Conservation (phyloP, 352 stramenopile species). For the Globisporangium lucens region DNA sequence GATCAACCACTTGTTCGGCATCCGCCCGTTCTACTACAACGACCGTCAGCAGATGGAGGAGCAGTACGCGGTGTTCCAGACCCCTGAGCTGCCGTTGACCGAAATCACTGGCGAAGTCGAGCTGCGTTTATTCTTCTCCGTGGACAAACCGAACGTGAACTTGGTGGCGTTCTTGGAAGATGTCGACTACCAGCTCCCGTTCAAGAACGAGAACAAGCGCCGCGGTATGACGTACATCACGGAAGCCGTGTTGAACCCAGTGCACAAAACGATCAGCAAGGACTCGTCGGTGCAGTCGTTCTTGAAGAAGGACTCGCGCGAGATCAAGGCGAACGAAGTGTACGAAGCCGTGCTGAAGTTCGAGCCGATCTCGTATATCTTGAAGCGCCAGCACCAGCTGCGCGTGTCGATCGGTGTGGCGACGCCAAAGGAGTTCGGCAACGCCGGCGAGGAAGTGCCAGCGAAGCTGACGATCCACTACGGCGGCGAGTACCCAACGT, state of each 20-base stretch:
- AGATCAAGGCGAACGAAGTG: constrained; percentile 58
- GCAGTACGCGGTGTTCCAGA: constrained; percentile 63
- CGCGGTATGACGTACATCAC: constrained; percentile 79
- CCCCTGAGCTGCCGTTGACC: constrained; percentile 43
- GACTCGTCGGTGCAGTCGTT: constrained; percentile 73
- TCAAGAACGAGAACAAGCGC: constrained; percentile 81
- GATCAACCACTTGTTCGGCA: constrained; percentile 67
- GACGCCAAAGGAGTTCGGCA: constrained; percentile 54
- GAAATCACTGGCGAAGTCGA: constrained; percentile 75
- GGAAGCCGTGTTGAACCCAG: constrained; percentile 66
- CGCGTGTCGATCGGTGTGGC: constrained; percentile 67
- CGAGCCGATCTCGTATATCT: constrained; percentile 68
- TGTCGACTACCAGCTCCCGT: constrained; percentile 63
- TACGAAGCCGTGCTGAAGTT: constrained; percentile 82
- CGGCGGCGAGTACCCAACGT: constrained; percentile 62
- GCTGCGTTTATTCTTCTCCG: constrained; percentile 79
- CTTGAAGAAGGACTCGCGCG: constrained; percentile 47
- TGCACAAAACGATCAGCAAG: constrained; percentile 57
- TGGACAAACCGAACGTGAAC: constrained; percentile 58
- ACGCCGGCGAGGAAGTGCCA: constrained; percentile 41
- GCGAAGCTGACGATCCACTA: constrained; percentile 76
- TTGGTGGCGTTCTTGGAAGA: constrained; percentile 78
- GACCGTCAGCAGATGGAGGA: constrained; percentile 51
- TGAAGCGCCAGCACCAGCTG: constrained; percentile 76
- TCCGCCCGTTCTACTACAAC: constrained; percentile 76